These are phyloP conservation scores for Angomonas deanei DNA, from an alignment of 208 protist genomes.

Conservation along the genomic window DNA sequence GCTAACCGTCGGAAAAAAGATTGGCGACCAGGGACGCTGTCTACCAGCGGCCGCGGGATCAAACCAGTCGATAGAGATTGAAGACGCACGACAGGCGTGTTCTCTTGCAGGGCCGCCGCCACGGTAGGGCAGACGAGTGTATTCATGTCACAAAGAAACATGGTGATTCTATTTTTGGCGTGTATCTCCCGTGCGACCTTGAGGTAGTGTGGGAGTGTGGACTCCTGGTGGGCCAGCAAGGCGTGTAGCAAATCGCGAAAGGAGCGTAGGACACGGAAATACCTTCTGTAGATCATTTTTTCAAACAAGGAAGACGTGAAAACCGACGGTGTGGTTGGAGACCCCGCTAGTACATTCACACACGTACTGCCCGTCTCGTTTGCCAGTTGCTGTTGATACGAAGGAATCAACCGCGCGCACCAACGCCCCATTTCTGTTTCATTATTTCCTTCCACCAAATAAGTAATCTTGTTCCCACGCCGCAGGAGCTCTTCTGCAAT, in stretches of 20 bases:
- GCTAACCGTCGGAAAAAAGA: too few species aligned
- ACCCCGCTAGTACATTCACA: not conserved
- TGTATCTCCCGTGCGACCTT: not conserved
- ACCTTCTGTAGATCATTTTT: not conserved
- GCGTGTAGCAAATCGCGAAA: not conserved
- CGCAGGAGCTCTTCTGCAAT: not conserved
- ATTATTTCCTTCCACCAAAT: not conserved
- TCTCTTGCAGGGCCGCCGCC: not conserved
- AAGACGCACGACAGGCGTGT: not conserved
- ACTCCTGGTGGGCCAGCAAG: not conserved
- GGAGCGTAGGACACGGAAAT: not conserved
- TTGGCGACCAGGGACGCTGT: too few species aligned
- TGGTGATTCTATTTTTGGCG: not conserved
- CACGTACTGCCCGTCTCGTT: not conserved
- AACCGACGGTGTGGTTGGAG: not conserved
- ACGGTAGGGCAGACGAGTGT: not conserved
- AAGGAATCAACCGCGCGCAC: not conserved
- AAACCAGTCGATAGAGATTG: not conserved
- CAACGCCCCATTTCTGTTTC: too few species aligned
- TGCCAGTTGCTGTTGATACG: not conserved
- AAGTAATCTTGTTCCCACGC: not conserved
- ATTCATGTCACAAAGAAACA: not conserved
- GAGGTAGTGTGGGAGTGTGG: not conserved
- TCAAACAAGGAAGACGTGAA: not conserved
- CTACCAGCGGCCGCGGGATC: too few species aligned